A percentile compares a stretch with the other conserved stretches of the same genome.
These are phyloP conservation scores for Cetraspora pellucida DNA, from an alignment of 192 early-diverging fungal species.

Conservation along the genomic window DNA sequence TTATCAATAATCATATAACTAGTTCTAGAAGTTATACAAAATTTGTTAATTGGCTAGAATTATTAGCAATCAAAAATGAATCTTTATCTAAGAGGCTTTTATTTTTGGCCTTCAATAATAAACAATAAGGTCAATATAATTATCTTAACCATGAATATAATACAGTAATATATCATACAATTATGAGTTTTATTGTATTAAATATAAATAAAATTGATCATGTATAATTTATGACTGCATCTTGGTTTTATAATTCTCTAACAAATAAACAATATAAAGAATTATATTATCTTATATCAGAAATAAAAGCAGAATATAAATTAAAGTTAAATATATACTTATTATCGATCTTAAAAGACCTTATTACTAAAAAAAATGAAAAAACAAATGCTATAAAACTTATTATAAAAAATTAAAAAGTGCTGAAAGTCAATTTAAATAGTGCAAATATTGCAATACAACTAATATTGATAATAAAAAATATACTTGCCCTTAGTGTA, in stretches of 20 bases:
- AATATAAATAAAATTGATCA: not conserved
- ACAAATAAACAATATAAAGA: not conserved
- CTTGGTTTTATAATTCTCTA: not conserved
- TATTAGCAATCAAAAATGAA: not conserved
- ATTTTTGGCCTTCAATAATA: conserved; percentile 1
- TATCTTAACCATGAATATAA: conserved; percentile 14
- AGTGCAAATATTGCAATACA: not conserved
- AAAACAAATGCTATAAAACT: not conserved
- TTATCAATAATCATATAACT: conserved; percentile 12
- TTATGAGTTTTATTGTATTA: conserved; percentile 5
- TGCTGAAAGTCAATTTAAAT: not conserved
- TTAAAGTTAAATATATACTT: not conserved
- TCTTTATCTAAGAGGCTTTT: not conserved
- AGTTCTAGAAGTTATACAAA: not conserved
- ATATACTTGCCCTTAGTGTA: not conserved
- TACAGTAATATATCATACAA: conserved; percentile 5
- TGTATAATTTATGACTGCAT: not conserved
- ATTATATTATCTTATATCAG: not conserved
- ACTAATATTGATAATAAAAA: conserved; percentile 6
- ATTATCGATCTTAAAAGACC: not conserved
- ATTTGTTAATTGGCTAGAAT: not conserved
- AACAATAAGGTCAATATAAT: too few relatives aligned
- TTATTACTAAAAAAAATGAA: not conserved
- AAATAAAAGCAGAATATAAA: not conserved
- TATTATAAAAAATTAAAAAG: not conserved